Conservation (phyloP, 2,329 filamentous ascomycete species). For the Diaporthe citri region DNA sequence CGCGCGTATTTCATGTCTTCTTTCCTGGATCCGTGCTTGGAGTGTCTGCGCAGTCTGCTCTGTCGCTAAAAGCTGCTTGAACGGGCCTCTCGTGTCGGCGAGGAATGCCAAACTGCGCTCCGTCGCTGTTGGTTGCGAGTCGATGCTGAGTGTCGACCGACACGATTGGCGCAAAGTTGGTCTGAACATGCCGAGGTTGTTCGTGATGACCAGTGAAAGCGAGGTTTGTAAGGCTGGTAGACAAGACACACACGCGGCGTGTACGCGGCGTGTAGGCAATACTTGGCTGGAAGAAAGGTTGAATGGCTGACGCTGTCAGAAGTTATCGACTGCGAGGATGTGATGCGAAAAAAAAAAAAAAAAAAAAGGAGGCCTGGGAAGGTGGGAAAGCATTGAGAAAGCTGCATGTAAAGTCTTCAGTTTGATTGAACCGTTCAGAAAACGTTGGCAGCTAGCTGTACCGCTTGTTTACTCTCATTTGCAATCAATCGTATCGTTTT, state of each 20-base stretch:
- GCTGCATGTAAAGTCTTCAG: background rate
- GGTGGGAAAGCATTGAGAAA: background rate
- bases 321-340: background rate
- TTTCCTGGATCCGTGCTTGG: background rate
- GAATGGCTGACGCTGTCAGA: background rate
- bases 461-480: no score
- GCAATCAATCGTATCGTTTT: no score
- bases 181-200: no score
- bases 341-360: background rate
- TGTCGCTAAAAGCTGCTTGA: background rate
- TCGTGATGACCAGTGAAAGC: no score
- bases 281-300: background rate
- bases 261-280: background rate
- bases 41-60: background rate
- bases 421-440: background rate
- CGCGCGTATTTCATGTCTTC: fast-evolving
- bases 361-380: background rate
- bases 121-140: no score
- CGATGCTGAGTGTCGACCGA: background rate
- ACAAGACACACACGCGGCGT: no score
- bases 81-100: background rate
- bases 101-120: background rate
- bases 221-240: no score
- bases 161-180: background rate
- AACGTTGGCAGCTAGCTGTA: background rate